phyloP scores from a whole-genome alignment of 1,284 basidiomycete species.

The Sanghuangporus weigelae region DNA sequence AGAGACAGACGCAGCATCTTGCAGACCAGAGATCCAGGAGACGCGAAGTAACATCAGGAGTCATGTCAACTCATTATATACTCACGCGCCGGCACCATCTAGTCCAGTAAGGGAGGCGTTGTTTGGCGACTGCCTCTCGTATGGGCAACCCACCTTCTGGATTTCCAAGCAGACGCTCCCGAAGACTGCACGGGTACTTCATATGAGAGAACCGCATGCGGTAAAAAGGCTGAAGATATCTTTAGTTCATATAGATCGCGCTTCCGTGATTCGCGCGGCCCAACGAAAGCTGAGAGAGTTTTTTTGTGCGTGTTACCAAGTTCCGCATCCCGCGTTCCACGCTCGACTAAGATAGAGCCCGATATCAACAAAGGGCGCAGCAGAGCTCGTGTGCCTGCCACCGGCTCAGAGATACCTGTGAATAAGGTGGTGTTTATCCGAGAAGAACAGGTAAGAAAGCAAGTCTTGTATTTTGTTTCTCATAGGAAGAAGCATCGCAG shows the following conservation, averaged over 20 bases:
- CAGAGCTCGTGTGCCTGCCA: background rate
- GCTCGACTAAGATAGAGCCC: background rate
- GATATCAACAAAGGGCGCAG: background rate
- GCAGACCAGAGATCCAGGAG: background rate
- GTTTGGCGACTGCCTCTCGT: background rate
- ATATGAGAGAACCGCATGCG: background rate
- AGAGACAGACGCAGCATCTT: background rate
- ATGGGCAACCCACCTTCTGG: background rate
- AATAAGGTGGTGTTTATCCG: background rate
- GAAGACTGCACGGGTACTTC: background rate
- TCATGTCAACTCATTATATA: background rate
- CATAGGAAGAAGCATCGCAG: background rate
- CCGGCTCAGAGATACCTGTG: background rate
- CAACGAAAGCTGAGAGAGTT: slow-evolving; percentile 5
- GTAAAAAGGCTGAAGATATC: background rate
- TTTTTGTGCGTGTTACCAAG: background rate
- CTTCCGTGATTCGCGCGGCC: background rate
- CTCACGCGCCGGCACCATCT: background rate
- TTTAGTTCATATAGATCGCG: background rate
- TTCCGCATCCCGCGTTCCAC: background rate
- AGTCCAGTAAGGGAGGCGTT: background rate
- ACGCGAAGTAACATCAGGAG: background rate
- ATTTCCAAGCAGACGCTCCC: background rate
- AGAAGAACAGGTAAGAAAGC: background rate
- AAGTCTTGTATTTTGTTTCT: background rate